Evolutionary conservation across 257 asterid genomes (phyloP).

Genomic region (Hygrophila difformis): DNA sequence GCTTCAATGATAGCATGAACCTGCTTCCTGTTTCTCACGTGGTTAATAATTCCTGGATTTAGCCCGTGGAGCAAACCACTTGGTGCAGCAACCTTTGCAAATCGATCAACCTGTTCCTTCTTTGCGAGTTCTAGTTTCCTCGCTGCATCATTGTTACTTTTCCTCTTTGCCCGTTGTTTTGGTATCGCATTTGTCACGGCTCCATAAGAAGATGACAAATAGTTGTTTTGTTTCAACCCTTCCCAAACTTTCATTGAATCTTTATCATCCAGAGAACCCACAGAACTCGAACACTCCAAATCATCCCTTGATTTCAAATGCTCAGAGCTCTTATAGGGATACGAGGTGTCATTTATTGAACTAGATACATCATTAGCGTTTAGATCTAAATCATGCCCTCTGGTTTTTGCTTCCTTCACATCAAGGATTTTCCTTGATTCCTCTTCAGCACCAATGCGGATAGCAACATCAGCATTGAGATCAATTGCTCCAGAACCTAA

Average conservation of each 20-base stretch:
- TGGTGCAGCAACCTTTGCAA: slow-evolving; percentile 89
- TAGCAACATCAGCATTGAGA: slow-evolving; percentile 42
- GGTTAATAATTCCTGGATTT: slow-evolving; percentile 94
- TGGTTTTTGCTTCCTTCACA: slow-evolving; percentile 26
- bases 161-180: slow-evolving; percentile 60
- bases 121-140: slow-evolving; percentile 73
- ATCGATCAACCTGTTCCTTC: slow-evolving; percentile 77
- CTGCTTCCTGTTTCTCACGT: slow-evolving; percentile 85
- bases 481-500: slow-evolving; percentile 33
- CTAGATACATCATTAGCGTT: slow-evolving; percentile 54
- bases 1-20: slow-evolving; percentile 89
- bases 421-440: slow-evolving; percentile 18
- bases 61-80: slow-evolving; percentile 85
- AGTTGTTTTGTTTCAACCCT: slow-evolving; percentile 82
- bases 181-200: slow-evolving; percentile 41
- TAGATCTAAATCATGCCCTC: slow-evolving; percentile 50
- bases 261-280: slow-evolving; percentile 48
- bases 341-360: slow-evolving; percentile 30
- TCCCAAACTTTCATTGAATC: slow-evolving; percentile 72
- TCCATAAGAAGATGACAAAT: slow-evolving; percentile 39
- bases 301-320: slow-evolving; percentile 40
- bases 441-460: slow-evolving; percentile 21
- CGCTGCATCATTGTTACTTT: slow-evolving; percentile 31
- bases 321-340: slow-evolving; percentile 29
- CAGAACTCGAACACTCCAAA: slow-evolving; percentile 69